Percentiles rank a stretch among this genome's conserved stretches.
These are phyloP conservation scores for Xylariaceae sp. DNA, from an alignment of 2,329 filamentous ascomycete genomes.

Conservation along the genomic window DNA sequence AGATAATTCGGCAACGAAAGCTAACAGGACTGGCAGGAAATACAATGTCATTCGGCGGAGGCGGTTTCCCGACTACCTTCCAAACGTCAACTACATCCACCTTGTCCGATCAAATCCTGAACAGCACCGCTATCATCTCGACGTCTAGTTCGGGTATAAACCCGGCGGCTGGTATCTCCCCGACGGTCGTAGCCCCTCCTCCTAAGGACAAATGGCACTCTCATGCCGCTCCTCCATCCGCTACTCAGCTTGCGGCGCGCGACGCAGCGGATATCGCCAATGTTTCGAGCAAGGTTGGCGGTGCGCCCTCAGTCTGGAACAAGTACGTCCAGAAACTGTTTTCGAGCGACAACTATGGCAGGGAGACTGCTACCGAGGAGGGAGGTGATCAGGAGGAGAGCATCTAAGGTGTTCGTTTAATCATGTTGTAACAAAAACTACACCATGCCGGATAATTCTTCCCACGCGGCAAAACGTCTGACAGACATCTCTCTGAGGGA, in stretches of 20 bases:
- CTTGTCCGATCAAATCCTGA: constrained; percentile 9
- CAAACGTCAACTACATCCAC: constrained; percentile 29
- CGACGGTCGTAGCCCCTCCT: neutral
- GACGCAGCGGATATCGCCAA: neutral
- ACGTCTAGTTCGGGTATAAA: neutral
- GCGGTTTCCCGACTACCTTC: constrained; percentile 28
- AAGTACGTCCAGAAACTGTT: constrained; percentile 9
- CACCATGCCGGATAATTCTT: constrained; percentile 8
- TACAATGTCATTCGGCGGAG: constrained; percentile 12
- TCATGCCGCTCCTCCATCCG: constrained; percentile 4
- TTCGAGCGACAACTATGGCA: neutral
- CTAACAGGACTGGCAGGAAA: constrained; percentile 23
- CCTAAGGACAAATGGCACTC: constrained; percentile 22
- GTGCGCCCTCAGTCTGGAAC: constrained; percentile 10
- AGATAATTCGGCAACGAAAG: neutral
- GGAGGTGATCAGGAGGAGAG: neutral
- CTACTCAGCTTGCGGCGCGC: constrained; percentile 3
- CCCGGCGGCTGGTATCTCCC: constrained; percentile 3
- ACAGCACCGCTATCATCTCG: constrained; percentile 8
- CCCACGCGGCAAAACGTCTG: constrained; percentile 9
- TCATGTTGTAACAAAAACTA: neutral
- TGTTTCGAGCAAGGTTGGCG: neutral
- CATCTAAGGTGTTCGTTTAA: neutral
- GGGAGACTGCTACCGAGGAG: neutral
- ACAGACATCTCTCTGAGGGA: constrained; percentile 6